Evolutionary conservation across 2,329 filamentous ascomycete genomes (phyloP), one percentile per base, ranked within the genome.

Genomic region (Ceratocystis albifundus): DNA sequence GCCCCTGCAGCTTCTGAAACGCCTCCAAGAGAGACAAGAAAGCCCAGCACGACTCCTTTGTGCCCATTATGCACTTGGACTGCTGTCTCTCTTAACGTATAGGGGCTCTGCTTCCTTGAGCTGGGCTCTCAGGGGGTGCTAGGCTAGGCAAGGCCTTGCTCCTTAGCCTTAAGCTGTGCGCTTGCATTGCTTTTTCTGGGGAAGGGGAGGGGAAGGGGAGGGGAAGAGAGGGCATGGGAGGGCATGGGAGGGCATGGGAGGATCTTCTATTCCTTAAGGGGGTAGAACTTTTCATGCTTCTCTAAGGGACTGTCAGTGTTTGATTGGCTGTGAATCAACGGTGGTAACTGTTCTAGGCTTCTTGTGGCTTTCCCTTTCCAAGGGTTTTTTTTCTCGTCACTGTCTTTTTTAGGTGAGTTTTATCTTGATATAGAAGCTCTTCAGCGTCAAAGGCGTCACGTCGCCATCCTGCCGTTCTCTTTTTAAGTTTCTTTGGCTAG

Each of bases 1-100:
- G 36, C 36, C 50, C 53, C 53, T 55, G 50, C 53, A 55, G 50
- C 25, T 55, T 55, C 53, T 55, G 50, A 57, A 57, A 55, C 53
- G 20, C 22, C 53, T 30, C 53, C 25, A 32, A 57, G 53, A 28
- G 17, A 10, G 22, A 50, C 48, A 50, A 20, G 48, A 22, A 57
- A 30, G 53, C 22, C 22, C 22, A 22, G 17, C 46, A 50, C 12
- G 25, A 5, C 25, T 57, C 30, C 53, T 28, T n/a, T 30, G 22
- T 22, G 46, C 22, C 15, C 22, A 17, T n/a, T 8, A 50, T 50
- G 46, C n/a, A 22, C 36, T 41, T 41, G 10, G 36, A 4, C 36
- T 41, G 36, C 36, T 41, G 36, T 41, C 36, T 41, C 46, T 20
- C 46, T 48, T 20, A 48, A 41, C 10, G 36, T 20, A 50, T 41